Percentiles rank a stretch among this genome's conserved stretches.
These are phyloP conservation scores for Phytophthora chlamydospora DNA, from an alignment of 352 stramenopile species.

Conservation along the genomic window DNA sequence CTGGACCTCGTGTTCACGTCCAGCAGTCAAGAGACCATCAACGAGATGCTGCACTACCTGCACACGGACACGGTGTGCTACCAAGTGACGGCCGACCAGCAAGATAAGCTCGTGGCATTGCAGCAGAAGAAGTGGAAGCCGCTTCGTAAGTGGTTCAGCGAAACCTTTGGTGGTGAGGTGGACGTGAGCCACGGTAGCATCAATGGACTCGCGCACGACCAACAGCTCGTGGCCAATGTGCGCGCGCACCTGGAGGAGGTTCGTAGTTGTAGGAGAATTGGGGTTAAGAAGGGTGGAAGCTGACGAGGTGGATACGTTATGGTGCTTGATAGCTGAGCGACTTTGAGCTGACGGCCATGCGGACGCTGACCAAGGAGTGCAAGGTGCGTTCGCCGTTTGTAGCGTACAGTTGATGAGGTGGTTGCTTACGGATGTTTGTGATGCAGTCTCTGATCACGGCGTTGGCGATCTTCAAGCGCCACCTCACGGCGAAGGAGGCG, in stretches of 20 bases:
- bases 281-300: not conserved
- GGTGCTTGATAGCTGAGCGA: slow-evolving; percentile 50
- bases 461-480: slow-evolving; percentile 80
- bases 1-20: slow-evolving; percentile 70
- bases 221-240: slow-evolving; percentile 67
- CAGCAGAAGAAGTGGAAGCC: slow-evolving; percentile 89
- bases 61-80: slow-evolving; percentile 92
- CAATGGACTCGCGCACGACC: slow-evolving; percentile 61
- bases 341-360: slow-evolving; percentile 81
- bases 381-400: slow-evolving; percentile 51
- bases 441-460: slow-evolving; percentile 82
- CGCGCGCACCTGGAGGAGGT: slow-evolving; percentile 68
- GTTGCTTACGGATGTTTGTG: slow-evolving; percentile 7
- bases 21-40: slow-evolving; percentile 60
- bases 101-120: slow-evolving; percentile 78
- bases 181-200: slow-evolving; percentile 88
- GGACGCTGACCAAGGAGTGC: slow-evolving; percentile 84
- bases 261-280: not conserved
- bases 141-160: slow-evolving; percentile 84
- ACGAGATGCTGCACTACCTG: slow-evolving; percentile 89
- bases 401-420: not conserved
- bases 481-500: slow-evolving; percentile 86
- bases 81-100: slow-evolving; percentile 78
- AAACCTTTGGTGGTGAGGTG: slow-evolving; percentile 75
- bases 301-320: slow-evolving; percentile 10